Evolutionary conservation across 371 early-diverging fungal species (phyloP).

Genomic region (Haplosporangium sp.): DNA sequence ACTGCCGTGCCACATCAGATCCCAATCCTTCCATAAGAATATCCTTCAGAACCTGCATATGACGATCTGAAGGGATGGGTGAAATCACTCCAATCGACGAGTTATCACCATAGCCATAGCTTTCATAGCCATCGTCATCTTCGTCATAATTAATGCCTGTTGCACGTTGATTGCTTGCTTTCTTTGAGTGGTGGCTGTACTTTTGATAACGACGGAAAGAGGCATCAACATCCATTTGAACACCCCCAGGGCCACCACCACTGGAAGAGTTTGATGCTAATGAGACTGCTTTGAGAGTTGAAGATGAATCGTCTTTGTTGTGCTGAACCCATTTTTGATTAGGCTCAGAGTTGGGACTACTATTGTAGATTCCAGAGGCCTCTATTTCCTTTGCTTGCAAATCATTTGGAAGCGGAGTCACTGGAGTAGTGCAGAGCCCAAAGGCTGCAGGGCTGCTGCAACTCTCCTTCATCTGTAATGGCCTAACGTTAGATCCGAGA

Average conservation of each 20-base stretch:
- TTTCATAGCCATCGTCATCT: constrained; percentile 43
- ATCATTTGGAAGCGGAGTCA: constrained; percentile 13
- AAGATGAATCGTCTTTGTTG: constrained; percentile 21
- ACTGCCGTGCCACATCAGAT: constrained; percentile 41
- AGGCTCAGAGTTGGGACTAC: constrained; percentile 11
- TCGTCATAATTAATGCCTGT: constrained; percentile 21
- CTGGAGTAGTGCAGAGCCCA: constrained; percentile 25
- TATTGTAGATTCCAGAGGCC: background rate
- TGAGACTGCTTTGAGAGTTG: constrained; percentile 11
- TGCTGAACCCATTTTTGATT: background rate
- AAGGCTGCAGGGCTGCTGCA: constrained; percentile 29
- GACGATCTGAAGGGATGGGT: constrained; percentile 54
- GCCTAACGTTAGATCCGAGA: background rate
- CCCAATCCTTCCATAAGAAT: constrained; percentile 53
- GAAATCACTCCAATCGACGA: constrained; percentile 45
- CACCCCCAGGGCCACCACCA: constrained; percentile 3
- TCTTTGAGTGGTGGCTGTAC: constrained; percentile 19
- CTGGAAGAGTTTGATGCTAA: constrained; percentile 6
- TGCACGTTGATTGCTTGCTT: constrained; percentile 1
- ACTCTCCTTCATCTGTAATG: constrained; percentile 23
- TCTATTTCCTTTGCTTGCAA: background rate
- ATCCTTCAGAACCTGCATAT: constrained; percentile 55
- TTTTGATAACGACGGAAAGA: constrained; percentile 39
- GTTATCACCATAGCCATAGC: constrained; percentile 26
- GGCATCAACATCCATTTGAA: constrained; percentile 31